Evolutionary conservation across 1,284 basidiomycete species (phyloP), one percentile per base, ranked within the genome.

Genomic region (Afroboletus lepidellus): DNA sequence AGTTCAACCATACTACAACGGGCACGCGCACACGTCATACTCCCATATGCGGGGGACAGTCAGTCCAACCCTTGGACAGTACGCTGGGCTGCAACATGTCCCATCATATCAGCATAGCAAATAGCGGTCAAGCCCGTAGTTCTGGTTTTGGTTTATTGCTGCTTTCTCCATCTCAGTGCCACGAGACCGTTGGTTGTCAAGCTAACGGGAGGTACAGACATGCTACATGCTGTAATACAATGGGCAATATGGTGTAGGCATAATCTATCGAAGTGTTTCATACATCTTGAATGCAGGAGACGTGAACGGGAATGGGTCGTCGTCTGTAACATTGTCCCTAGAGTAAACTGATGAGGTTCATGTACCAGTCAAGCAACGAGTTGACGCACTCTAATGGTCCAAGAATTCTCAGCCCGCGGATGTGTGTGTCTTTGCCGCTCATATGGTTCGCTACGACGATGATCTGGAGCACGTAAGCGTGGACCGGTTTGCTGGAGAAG

Each of bases 361-460:
- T 43, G 25, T 51, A 18, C 15, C 20, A 41, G 11, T 36, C 23
- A 21, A n/a, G 24, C 7, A 44, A 43, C 13, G 32, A 25, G 34
- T 34, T 18, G 23, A 77, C 87, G 57, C 65, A 94, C 94, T 87
- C 85, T 8, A 83, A 67, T 3, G 94, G 90, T 0, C 94, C 96
- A 55, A 94, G 85, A 21, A 98, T 81, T 48, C 81, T 84, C 38
- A 99, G 71, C 1, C 94, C 93, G 18, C 97, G 84, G 15, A 99
- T 90, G 72, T 99, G 97, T 9, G 97, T 99, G 72, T 99, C 97
- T 69, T 99, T 99, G 4, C 97, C 97, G 61, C 96, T 98, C 80
- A 97, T 88, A 66, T 99, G 94, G 66, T 99, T 99, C 20, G 90
- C 87, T 20, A 94, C 77, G 49, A 99, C 84, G 54, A 95, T 87